A percentile compares a stretch with the other conserved stretches of the same genome.
phyloP scores from a whole-genome alignment of 352 stramenopile species.

The Stephanocyclus meneghinianus region DNA sequence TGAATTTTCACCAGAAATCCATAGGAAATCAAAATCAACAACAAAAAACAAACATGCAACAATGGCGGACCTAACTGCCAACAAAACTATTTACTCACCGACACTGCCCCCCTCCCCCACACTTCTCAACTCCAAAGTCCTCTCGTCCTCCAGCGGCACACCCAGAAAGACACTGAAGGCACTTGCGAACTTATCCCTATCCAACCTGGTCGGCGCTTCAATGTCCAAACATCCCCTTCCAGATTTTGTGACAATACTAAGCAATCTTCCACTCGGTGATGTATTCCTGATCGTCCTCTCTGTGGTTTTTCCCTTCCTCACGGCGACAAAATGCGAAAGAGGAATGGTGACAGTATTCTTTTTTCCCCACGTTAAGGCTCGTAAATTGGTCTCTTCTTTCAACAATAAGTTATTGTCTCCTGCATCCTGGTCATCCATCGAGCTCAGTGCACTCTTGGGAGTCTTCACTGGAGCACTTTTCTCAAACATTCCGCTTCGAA shows the following conservation, averaged over 20 bases:
- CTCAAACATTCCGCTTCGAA: slow-evolving; percentile 7
- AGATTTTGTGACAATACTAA: slow-evolving; percentile 64
- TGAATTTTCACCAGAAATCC: too few relatives aligned
- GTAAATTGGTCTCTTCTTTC: slow-evolving; percentile 25
- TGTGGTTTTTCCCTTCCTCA: slow-evolving; percentile 78
- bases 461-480: too few relatives aligned
- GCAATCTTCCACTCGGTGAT: slow-evolving; percentile 43
- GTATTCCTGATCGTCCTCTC: slow-evolving; percentile 69
- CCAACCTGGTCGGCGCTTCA: slow-evolving; percentile 74
- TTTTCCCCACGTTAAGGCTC: slow-evolving; percentile 73
- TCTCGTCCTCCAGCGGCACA: slow-evolving; percentile 65
- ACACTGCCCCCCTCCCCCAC: slow-evolving; percentile 1
- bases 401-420: slow-evolving; percentile 7
- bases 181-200: slow-evolving; percentile 80
- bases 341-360: slow-evolving; percentile 72
- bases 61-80: not conserved
- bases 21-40: too few relatives aligned
- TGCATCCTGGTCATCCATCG: not conserved
- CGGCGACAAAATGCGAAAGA: slow-evolving; percentile 60
- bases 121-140: not conserved
- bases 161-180: slow-evolving; percentile 78
- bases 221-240: slow-evolving; percentile 67
- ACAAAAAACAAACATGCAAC: not conserved
- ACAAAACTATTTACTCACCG: slow-evolving; percentile 3
- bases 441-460: too few relatives aligned